These are phyloP conservation scores for Malus sylvestris DNA, from an alignment of 306 rosid species.

Conservation along the genomic window DNA sequence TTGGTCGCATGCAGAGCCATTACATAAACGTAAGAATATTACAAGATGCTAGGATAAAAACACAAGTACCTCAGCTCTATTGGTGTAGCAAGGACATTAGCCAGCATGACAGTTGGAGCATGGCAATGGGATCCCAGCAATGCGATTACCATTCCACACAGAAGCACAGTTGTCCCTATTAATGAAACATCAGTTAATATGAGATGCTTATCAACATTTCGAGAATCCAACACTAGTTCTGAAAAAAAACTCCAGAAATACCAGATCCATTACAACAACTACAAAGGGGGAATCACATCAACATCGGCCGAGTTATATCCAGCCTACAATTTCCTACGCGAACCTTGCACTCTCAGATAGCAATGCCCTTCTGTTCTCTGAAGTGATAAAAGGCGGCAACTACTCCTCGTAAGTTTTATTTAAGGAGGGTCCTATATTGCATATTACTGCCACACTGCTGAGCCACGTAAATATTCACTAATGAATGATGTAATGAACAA, in stretches of 20 bases:
- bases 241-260: neutral
- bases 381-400: neutral
- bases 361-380: neutral
- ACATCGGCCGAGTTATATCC: neutral
- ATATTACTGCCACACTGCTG: neutral
- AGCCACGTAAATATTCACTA: neutral
- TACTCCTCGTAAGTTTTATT: neutral
- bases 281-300: neutral
- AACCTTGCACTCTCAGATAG: neutral
- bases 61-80: slow-evolving; percentile 72
- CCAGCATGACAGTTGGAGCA: slow-evolving; percentile 82
- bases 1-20: neutral
- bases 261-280: neutral
- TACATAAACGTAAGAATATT: neutral
- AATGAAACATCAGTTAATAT: slow-evolving; percentile 13
- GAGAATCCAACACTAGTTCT: neutral
- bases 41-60: neutral
- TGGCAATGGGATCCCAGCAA: slow-evolving; percentile 62
- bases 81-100: slow-evolving; percentile 88
- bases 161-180: slow-evolving; percentile 76
- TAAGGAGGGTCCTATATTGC: neutral
- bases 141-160: slow-evolving; percentile 68
- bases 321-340: neutral
- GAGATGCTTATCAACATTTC: neutral
- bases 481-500: neutral